Evolutionary conservation across 2,329 filamentous ascomycete species (phyloP).

Genomic region (Salinomyces thailandicus): DNA sequence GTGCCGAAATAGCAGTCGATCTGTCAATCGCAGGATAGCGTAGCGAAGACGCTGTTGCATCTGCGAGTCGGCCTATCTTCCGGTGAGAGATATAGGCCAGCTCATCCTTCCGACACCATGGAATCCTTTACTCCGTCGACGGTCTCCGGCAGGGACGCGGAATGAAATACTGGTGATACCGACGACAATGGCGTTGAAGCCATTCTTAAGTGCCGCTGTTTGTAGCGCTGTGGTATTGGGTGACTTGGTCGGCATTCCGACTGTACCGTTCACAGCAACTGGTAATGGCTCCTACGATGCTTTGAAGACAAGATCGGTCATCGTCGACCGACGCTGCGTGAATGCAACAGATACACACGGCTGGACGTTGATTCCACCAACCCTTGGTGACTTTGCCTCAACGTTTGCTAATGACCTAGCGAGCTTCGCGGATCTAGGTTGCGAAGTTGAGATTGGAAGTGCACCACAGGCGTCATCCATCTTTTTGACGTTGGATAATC

Average conservation of each 20-base stretch:
- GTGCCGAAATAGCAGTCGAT: too few relatives aligned
- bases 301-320: conserved; percentile 20
- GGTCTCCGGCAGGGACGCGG: too few relatives aligned
- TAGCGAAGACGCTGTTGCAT: too few relatives aligned
- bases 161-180: too few relatives aligned
- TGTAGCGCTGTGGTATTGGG: neutral
- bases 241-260: neutral
- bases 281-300: neutral
- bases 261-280: neutral
- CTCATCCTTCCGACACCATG: too few relatives aligned
- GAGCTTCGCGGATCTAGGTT: conserved; percentile 11
- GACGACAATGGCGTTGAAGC: neutral
- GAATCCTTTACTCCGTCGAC: too few relatives aligned
- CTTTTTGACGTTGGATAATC: neutral
- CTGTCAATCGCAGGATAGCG: too few relatives aligned
- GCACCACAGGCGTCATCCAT: neutral
- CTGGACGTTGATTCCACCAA: conserved; percentile 44
- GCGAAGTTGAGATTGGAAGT: neutral
- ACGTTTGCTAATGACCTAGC: conserved; percentile 36
- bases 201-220: neutral
- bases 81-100: too few relatives aligned
- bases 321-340: conserved; percentile 37
- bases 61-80: too few relatives aligned
- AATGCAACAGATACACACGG: conserved; percentile 35
- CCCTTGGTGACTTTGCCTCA: conserved; percentile 36